Base-by-base conservation (phyloP, 2,329 filamentous ascomycete species). In the Trichoderma sp. region DNA sequence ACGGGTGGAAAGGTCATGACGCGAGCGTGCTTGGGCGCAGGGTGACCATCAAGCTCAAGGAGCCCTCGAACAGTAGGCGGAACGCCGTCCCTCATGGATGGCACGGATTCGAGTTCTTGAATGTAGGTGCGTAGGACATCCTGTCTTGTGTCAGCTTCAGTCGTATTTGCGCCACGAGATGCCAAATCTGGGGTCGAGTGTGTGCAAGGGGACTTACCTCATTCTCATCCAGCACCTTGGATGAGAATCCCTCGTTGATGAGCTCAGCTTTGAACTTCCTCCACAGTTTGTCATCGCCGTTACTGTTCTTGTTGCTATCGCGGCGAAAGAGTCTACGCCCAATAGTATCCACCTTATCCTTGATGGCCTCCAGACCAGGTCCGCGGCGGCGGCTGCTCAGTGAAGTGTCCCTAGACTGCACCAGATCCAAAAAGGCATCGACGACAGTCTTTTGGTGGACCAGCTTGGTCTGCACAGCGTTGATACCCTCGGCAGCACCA, bases 101-200 rank as follows among this genome's bases (percentile, higher is more conserved):
- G 79, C 65, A 83, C 79, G 48, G 85, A 82, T 70, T 87, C 84
- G 69, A 89, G 81, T 72, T 87, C 84, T 39, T 85, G 84, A 50
- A 89, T 87, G 72, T 89, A 89, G 22, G 87, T 86, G 69, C 86
- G 81, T 27, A 89, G 76, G 10, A 88, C 80, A 71, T 88, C 85
- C 87, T 89, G 67, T 67, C 15, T 34, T 48, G 12, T 27, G 29
- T 63, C 32, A 56, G 64, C 70, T 67, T 74, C 27, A 35, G 3
- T 12, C 25, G 15, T 19, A 34, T 27, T 29, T 57, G 29, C 35
- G 10, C 5, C 10, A 35, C 39, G 3, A 19, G 13, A 10, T 45
- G 5, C 72, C 59, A 29, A 50, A 48, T 15, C 25, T 54, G 4
- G 39, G 2, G 39, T 35, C 4, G 9, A 17, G 12, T 17, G 34